Evolutionary conservation across 352 stramenopile species (phyloP).

Genomic region (Phytophthora tentaculata): DNA sequence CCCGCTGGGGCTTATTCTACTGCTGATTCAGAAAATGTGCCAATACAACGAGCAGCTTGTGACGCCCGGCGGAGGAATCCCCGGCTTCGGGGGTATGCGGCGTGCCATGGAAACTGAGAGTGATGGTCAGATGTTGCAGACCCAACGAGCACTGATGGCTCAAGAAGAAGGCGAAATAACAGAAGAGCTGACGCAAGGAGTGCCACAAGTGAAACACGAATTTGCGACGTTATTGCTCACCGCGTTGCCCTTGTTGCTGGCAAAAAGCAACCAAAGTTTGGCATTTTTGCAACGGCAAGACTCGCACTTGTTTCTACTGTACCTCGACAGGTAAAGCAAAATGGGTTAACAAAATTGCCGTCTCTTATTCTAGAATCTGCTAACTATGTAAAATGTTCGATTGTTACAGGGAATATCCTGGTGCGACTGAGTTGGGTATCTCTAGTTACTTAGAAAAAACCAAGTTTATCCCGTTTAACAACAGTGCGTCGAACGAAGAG

Average conservation of each 20-base stretch:
- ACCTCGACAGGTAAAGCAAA: constrained; percentile 46
- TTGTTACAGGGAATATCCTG: constrained; percentile 51
- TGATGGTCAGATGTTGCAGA: constrained; percentile 10
- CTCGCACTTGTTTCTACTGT: constrained; percentile 48
- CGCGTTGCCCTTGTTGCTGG: constrained; percentile 63
- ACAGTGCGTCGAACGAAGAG: constrained; percentile 36
- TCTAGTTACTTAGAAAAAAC: constrained; percentile 40
- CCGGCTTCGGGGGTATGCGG: constrained; percentile 4
- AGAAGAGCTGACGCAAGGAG: constrained; percentile 2
- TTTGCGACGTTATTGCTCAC: constrained; percentile 49
- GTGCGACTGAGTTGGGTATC: constrained; percentile 53
- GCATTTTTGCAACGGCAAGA: constrained; percentile 62
- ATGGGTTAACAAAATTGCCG: not conserved
- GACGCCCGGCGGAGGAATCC: constrained; percentile 15
- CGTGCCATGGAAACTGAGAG: not conserved
- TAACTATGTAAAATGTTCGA: not conserved
- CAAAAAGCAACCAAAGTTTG: constrained; percentile 59
- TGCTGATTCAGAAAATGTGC: constrained; percentile 66
- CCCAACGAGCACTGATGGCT: constrained; percentile 8
- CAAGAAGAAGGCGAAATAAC: constrained; percentile 3
- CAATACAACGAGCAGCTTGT: constrained; percentile 52
- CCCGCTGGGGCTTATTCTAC: constrained; percentile 61
- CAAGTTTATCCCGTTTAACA: constrained; percentile 50
- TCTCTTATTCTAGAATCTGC: not conserved
- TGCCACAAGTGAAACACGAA: constrained; percentile 19